These are phyloP conservation scores for Tympanopsis confertula DNA, from an alignment of 2,329 filamentous ascomycete genomes.

Conservation along the genomic window DNA sequence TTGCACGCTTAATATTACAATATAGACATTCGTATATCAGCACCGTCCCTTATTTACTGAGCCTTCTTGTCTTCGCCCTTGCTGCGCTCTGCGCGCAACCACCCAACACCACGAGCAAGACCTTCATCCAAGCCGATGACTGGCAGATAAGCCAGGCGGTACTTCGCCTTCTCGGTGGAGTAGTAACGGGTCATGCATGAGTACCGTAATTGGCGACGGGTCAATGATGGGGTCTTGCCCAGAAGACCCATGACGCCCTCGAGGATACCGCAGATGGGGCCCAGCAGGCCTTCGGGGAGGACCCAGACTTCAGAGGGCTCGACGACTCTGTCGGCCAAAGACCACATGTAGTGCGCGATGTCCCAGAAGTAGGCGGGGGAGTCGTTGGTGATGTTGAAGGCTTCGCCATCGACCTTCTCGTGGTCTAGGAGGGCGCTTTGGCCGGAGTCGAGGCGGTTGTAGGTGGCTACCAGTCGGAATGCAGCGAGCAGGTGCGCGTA, in stretches of 20 bases:
- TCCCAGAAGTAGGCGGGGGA: constrained; percentile 51
- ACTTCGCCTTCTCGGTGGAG: constrained; percentile 16
- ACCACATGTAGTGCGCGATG: constrained; percentile 45
- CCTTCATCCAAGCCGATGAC: constrained; percentile 14
- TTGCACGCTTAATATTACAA: too few relatives aligned
- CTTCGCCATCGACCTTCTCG: constrained; percentile 41
- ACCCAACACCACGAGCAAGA: constrained; percentile 12
- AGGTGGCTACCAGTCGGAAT: constrained; percentile 36
- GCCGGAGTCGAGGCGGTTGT: constrained; percentile 16
- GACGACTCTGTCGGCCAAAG: constrained; percentile 5
- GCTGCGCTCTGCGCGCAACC: not conserved
- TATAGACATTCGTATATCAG: too few relatives aligned
- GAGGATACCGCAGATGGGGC: constrained; percentile 8
- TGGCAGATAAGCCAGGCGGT: constrained; percentile 16
- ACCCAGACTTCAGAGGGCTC: constrained; percentile 2
- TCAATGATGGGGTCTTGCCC: constrained; percentile 13
- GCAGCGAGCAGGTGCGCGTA: constrained; percentile 50
- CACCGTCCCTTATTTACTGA: not conserved
- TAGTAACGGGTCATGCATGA: constrained; percentile 16
- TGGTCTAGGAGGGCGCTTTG: constrained; percentile 28
- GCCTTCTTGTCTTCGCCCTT: not conserved
- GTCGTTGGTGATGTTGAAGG: constrained; percentile 56
- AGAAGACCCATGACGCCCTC: constrained; percentile 12
- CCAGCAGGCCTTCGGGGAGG: constrained; percentile 1
- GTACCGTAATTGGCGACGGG: constrained; percentile 13